Evolutionary conservation across 2,329 filamentous ascomycete species (phyloP).

Genomic region (Aspergillus intermedius): DNA sequence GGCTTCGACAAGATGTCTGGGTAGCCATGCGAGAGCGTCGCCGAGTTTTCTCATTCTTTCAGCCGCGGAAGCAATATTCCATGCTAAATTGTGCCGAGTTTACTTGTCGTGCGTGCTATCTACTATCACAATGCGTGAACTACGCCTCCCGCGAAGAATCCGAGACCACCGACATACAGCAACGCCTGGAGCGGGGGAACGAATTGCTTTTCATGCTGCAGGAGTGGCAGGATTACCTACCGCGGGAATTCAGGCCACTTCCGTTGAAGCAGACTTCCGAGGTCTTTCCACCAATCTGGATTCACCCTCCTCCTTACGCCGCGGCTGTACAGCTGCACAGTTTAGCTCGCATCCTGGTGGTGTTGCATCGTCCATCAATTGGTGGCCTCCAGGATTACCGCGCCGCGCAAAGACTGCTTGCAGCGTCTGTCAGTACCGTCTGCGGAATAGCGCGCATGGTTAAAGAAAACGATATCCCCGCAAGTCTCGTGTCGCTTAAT

Average conservation of each 20-base stretch:
- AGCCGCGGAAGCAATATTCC: constrained; percentile 44
- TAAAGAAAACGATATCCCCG: constrained; percentile 13
- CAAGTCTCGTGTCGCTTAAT: constrained; percentile 17
- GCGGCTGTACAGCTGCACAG: constrained; percentile 48
- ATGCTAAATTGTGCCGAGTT: constrained; percentile 50
- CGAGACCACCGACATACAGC: constrained; percentile 36
- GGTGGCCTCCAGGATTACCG: constrained; percentile 46
- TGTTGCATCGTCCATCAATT: constrained; percentile 47
- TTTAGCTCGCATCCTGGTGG: constrained; percentile 48
- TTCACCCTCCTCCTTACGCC: constrained; percentile 44
- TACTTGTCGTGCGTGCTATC: constrained; percentile 48
- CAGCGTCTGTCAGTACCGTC: constrained; percentile 17
- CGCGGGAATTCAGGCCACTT: constrained; percentile 36
- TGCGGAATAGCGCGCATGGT: constrained; percentile 21
- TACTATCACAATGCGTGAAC: constrained; percentile 53
- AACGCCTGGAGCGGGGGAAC: constrained; percentile 42
- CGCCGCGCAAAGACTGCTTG: constrained; percentile 16
- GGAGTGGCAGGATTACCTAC: constrained; percentile 45
- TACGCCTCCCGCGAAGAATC: constrained; percentile 51
- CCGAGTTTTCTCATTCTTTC: constrained; percentile 54
- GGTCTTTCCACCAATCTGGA: constrained; percentile 46
- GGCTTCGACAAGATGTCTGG: constrained; percentile 61
- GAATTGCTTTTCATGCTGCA: constrained; percentile 44
- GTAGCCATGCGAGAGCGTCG: constrained; percentile 56
- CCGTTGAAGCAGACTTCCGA: constrained; percentile 25